Percentiles rank a stretch among this genome's conserved stretches.
Conservation (phyloP, 176 grass and related monocot genomes). For the Tuctoria greenei region DNA sequence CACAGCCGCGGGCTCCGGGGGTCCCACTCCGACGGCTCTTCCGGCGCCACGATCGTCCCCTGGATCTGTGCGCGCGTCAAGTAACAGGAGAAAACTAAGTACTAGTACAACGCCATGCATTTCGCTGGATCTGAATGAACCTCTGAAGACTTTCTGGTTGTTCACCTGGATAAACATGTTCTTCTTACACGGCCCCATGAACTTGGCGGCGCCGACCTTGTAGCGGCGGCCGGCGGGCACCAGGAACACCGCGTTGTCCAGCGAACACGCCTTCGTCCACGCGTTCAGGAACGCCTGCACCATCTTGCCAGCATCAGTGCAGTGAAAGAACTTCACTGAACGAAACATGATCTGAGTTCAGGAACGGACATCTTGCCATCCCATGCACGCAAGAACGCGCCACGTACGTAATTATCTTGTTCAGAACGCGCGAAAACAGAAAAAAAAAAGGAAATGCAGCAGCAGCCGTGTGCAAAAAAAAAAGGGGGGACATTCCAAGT, state of each 20-base stretch:
- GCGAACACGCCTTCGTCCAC: conserved; percentile 72
- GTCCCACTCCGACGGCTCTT: conserved; percentile 72
- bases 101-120: too few species aligned
- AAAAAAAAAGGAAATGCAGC: not conserved
- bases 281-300: conserved; percentile 68
- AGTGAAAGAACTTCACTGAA: too few species aligned
- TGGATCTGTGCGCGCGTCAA: conserved; percentile 39
- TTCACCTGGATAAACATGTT: conserved; percentile 65
- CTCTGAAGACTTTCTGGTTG: too few species aligned
- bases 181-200: conserved; percentile 68
- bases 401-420: too few species aligned
- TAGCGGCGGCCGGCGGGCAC: conserved; percentile 56
- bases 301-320: not conserved
- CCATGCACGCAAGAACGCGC: too few species aligned
- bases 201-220: conserved; percentile 58
- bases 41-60: conserved; percentile 81
- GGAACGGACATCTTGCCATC: too few species aligned
- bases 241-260: conserved; percentile 72
- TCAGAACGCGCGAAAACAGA: too few species aligned
- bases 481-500: too few species aligned
- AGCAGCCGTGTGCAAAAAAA: too few species aligned
- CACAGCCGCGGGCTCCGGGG: conserved; percentile 56
- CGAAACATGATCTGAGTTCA: too few species aligned
- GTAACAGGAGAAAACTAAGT: too few species aligned
- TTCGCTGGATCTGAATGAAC: not conserved